These are phyloP conservation scores for Emmonsia crescens DNA, from an alignment of 2,329 filamentous ascomycete species.

Conservation along the genomic window DNA sequence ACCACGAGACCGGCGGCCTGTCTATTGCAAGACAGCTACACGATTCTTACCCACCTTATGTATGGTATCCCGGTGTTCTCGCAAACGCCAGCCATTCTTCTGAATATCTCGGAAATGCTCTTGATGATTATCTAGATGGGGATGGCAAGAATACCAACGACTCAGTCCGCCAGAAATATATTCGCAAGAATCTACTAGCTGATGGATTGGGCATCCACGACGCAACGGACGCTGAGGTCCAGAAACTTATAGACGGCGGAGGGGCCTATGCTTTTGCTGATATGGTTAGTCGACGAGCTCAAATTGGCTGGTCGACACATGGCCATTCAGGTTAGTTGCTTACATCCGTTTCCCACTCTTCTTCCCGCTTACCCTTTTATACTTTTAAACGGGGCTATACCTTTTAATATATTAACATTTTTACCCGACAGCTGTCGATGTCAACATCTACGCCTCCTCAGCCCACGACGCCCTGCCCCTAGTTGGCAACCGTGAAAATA, in stretches of 20 bases:
- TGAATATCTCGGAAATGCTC: constrained; percentile 55
- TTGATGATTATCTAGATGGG: constrained; percentile 48
- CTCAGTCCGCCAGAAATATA: constrained; percentile 48
- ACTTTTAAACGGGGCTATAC: background rate
- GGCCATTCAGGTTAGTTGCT: constrained; percentile 55
- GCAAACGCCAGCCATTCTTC: constrained; percentile 67
- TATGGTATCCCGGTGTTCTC: constrained; percentile 75
- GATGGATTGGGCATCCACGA: constrained; percentile 68
- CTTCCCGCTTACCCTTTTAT: background rate
- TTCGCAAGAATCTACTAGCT: constrained; percentile 56
- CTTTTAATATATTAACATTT: background rate
- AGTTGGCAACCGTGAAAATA: constrained; percentile 88
- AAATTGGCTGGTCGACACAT: constrained; percentile 89
- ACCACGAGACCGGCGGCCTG: constrained; percentile 92
- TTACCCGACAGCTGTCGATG: constrained; percentile 58
- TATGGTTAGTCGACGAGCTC: constrained; percentile 77
- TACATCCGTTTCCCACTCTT: background rate
- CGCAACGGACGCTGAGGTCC: constrained; percentile 59
- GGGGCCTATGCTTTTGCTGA: constrained; percentile 58
- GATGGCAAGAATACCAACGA: constrained; percentile 27
- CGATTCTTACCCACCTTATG: constrained; percentile 53
- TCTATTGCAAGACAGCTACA: constrained; percentile 64
- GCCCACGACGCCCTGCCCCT: constrained; percentile 51
- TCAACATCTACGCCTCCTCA: constrained; percentile 87
- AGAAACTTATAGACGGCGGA: constrained; percentile 47